These are phyloP conservation scores for Penicillium manginii DNA, from an alignment of 495 filamentous ascomycete species.

Conservation along the genomic window DNA sequence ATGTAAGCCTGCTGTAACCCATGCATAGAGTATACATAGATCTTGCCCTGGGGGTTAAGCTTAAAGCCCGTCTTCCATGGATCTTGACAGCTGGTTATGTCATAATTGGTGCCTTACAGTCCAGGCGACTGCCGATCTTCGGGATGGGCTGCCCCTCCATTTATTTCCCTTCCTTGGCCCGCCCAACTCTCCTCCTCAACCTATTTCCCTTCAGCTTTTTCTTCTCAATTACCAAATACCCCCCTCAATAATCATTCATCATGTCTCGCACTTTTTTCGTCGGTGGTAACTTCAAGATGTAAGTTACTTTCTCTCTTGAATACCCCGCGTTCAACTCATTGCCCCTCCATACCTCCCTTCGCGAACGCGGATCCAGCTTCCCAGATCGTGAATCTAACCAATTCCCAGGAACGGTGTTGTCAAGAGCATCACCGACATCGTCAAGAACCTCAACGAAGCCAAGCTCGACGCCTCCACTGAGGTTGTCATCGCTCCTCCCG, in stretches of 20 bases:
- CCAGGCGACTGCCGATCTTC: constrained; percentile 17
- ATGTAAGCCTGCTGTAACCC: neutral
- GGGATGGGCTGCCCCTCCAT: constrained; percentile 30
- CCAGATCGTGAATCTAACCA: constrained; percentile 19
- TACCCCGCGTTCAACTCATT: constrained; percentile 25
- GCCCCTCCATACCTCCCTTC: constrained; percentile 13
- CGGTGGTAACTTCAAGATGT: constrained; percentile 99
- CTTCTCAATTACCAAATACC: neutral
- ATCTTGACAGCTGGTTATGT: constrained; percentile 18
- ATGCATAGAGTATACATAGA: neutral
- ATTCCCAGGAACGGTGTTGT: constrained; percentile 83
- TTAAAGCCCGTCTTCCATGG: neutral
- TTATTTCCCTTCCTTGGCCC: constrained; percentile 18
- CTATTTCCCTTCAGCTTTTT: constrained; percentile 14
- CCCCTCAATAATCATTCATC: constrained; percentile 26
- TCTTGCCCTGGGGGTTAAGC: neutral
- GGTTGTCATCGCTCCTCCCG: constrained; percentile 90
- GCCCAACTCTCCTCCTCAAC: constrained; percentile 18
- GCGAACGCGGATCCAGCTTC: constrained; percentile 3
- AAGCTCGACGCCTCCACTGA: constrained; percentile 60
- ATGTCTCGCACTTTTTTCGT: constrained; percentile 99
- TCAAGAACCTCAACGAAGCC: constrained; percentile 82
- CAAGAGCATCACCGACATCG: constrained; percentile 82
- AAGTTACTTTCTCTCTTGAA: constrained; percentile 28
- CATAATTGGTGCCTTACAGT: constrained; percentile 15